Evolutionary conservation across 2,329 filamentous ascomycete genomes (phyloP), one percentile per base, ranked within the genome.

Genomic region (Epichloe sylvatica): DNA sequence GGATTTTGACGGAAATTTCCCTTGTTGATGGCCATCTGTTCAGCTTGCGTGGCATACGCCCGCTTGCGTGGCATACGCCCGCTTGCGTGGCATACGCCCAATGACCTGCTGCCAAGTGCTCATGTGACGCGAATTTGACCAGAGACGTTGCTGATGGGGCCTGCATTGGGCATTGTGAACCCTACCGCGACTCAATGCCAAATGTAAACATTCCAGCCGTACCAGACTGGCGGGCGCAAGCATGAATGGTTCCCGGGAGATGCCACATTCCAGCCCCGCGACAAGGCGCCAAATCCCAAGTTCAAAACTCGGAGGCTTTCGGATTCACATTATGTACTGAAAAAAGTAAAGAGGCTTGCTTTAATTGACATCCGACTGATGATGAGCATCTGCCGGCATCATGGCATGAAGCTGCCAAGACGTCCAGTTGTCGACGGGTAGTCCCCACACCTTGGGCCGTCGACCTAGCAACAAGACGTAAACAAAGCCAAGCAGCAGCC

Each of bases 391-490:
- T 40, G 17, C 25, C 12, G n/a, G 25, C 13, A 30, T 23, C 23
- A 40, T 40, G 45, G 9, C 23, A 25, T 35, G 23, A 12, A 11
- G 4, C n/a, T 15, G 36, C 15, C 33, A 17, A n/a, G 34, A 37
- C 21, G 44, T 36, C 34, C 17, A 17, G 17, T 13, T 13, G 13
- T 39, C 17, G 37, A 23, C 45, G 13, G 19, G 35, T 7, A 9
- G 34, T 33, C 40, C 17, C 36, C 30, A 45, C 33, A 47, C n/a
- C 37, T 23, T 6, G 21, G 19, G 7, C 35, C 23, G 60, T 66
- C 56, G 60, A 57, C 64, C 57, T 55, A 54, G 63, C 64, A 66
- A 67, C 64, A 30, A 33, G 49, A 38, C 17, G 60, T 67, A 63
- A 67, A 67, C 64, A 67, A 63, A 56, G 46, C 38, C 51, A 40